phyloP scores from a whole-genome alignment of 495 filamentous ascomycete species.

The Paragyromitra xinjiangensis region DNA sequence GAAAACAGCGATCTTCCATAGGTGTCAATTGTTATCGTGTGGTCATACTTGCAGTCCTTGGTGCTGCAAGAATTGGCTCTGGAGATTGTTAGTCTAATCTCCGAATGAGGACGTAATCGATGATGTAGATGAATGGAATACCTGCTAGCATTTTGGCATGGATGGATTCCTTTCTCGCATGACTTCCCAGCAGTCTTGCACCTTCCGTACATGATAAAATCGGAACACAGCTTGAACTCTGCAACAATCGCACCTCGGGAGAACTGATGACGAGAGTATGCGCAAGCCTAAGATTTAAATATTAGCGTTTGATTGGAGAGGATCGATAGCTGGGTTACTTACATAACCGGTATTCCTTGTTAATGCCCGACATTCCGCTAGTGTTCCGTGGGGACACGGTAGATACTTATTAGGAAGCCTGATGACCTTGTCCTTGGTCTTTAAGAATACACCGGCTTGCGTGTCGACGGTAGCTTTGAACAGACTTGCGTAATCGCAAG shows the following conservation, averaged over 20 bases:
- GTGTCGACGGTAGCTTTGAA: neutral
- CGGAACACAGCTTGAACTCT: conserved; percentile 10
- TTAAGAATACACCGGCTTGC: neutral
- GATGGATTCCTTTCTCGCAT: conserved; percentile 17
- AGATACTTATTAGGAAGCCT: neutral
- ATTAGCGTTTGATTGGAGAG: neutral
- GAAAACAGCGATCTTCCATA: neutral
- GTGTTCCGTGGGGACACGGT: neutral
- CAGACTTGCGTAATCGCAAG: conserved; percentile 16
- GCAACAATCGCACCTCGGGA: neutral
- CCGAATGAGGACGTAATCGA: neutral
- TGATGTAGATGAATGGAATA: neutral
- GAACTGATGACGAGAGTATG: conserved; percentile 1
- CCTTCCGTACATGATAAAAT: neutral
- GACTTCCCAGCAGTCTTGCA: neutral
- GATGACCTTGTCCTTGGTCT: neutral
- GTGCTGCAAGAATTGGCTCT: conserved; percentile 18
- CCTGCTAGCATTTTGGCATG: conserved; percentile 13
- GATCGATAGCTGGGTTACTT: neutral
- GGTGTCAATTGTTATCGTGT: conserved; percentile 3
- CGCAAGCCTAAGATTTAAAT: neutral
- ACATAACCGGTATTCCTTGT: neutral
- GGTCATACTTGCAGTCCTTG: neutral
- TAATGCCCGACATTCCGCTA: neutral
- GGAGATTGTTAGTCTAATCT: neutral